Percentiles rank a stretch among this genome's conserved stretches.
These are phyloP conservation scores for Bertia moriformis DNA, from an alignment of 2,329 filamentous ascomycete genomes.

Conservation along the genomic window DNA sequence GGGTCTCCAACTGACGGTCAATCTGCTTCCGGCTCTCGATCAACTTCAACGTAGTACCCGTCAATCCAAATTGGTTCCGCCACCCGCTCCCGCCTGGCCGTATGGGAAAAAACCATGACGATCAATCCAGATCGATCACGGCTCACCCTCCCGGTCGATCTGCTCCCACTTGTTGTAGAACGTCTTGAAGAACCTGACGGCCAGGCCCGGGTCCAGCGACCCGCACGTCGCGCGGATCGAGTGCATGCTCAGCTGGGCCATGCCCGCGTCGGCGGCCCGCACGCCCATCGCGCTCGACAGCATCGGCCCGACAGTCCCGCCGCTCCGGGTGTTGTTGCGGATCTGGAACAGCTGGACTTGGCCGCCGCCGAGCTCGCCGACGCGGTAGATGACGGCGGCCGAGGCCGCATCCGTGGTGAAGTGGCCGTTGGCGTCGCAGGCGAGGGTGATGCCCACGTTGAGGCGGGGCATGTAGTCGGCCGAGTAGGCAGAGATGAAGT, in stretches of 20 bases:
- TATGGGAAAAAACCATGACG: too few species aligned
- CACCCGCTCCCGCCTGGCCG: too few species aligned
- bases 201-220: constrained; percentile 70
- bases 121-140: too few species aligned
- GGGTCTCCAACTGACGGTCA: too few species aligned
- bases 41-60: too few species aligned
- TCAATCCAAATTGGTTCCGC: too few species aligned
- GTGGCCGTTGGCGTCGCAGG: constrained; percentile 76
- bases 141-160: constrained; percentile 69
- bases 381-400: constrained; percentile 62
- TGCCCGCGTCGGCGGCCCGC: constrained; percentile 70
- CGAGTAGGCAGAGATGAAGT: constrained; percentile 74
- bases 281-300: constrained; percentile 69
- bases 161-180: constrained; percentile 78
- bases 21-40: too few species aligned
- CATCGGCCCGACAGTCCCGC: constrained; percentile 87
- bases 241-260: constrained; percentile 90
- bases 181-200: constrained; percentile 74
- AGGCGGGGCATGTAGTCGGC: constrained; percentile 73
- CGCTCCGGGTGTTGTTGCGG: constrained; percentile 74
- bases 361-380: constrained; percentile 60
- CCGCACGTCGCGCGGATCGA: constrained; percentile 81
- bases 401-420: constrained; percentile 90
- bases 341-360: constrained; percentile 85
- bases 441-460: constrained; percentile 73